These are phyloP conservation scores for Amaranthus palmeri DNA, from an alignment of 148 eudicot species.

Conservation along the genomic window DNA sequence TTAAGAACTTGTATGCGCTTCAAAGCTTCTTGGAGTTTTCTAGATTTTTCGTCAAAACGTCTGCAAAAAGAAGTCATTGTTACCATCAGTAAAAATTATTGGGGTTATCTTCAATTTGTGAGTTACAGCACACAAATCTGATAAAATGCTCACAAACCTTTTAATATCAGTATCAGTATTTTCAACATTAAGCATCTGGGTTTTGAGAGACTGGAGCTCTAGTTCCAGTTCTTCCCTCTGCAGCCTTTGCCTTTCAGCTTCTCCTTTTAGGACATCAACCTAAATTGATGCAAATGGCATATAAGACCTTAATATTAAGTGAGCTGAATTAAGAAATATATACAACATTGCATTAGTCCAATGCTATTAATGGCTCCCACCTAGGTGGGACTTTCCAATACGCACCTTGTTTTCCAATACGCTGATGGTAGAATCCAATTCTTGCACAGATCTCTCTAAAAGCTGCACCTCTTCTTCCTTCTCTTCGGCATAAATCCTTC, in stretches of 20 bases:
- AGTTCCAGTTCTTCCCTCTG: conserved; percentile 84
- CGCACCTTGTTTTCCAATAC: conserved; percentile 79
- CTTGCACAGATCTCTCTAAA: conserved; percentile 81
- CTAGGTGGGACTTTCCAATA: not conserved
- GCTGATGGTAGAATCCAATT: conserved; percentile 73
- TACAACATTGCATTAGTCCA: not conserved
- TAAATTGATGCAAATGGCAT: conserved; percentile 22
- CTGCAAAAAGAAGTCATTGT: conserved; percentile 26
- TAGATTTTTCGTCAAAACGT: conserved; percentile 60
- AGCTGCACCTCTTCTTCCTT: conserved; percentile 93
- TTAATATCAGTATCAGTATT: conserved; percentile 59
- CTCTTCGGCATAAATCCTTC: conserved; percentile 62
- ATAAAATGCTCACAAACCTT: conserved; percentile 39
- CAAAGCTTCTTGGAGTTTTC: conserved; percentile 47
- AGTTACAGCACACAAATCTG: not conserved
- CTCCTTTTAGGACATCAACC: conserved; percentile 64
- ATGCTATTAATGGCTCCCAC: no score
- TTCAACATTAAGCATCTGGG: conserved; percentile 56
- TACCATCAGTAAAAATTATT: no score
- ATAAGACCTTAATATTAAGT: conserved; percentile 7
- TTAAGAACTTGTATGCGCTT: conserved; percentile 56
- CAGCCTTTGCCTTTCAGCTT: conserved; percentile 81
- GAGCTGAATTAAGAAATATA: not conserved
- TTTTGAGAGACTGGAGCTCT: conserved; percentile 73
- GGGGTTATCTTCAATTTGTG: no score